A percentile compares a stretch with the other conserved stretches of the same genome.
These are phyloP conservation scores for Symmetrospora coprosmae DNA, from an alignment of 768 basidiomycete species.

Conservation along the genomic window DNA sequence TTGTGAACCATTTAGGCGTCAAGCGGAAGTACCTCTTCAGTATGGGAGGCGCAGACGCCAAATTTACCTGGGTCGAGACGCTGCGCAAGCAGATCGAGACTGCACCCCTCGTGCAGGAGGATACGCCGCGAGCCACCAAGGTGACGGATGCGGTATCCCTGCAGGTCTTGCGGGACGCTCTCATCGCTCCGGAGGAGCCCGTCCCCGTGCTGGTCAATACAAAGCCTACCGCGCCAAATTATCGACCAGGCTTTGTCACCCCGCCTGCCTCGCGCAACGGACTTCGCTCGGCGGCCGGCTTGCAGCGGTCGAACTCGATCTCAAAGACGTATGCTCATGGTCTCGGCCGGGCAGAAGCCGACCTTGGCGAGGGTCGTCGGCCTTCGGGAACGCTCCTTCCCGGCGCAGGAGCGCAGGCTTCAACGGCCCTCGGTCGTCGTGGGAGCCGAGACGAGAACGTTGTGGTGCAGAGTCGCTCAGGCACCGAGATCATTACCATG, in stretches of 20 bases:
- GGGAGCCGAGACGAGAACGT: not conserved
- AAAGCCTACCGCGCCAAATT: not conserved
- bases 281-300: conserved; percentile 11
- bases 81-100: conserved; percentile 24
- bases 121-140: conserved; percentile 42
- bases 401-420: not conserved
- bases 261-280: conserved; percentile 16
- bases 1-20: conserved; percentile 46
- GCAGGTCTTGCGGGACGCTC: conserved; percentile 66
- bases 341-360: conserved; percentile 21
- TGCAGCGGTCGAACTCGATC: conserved; percentile 27
- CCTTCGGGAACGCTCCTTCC: not conserved
- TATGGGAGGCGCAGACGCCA: conserved; percentile 61
- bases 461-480: conserved; percentile 46
- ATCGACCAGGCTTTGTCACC: no score
- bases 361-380: conserved; percentile 7
- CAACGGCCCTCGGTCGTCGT: conserved; percentile 1
- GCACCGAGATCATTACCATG: conserved; percentile 66
- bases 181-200: conserved; percentile 43
- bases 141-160: conserved; percentile 66
- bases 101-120: not conserved
- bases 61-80: conserved; percentile 51
- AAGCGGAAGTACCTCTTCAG: conserved; percentile 89
- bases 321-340: conserved; percentile 26
- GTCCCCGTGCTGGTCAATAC: conserved; percentile 18